Percentiles rank a stretch among this genome's conserved stretches.
Evolutionary conservation across 768 basidiomycete species (phyloP).

Genomic region (Boletellus ananiceps): DNA sequence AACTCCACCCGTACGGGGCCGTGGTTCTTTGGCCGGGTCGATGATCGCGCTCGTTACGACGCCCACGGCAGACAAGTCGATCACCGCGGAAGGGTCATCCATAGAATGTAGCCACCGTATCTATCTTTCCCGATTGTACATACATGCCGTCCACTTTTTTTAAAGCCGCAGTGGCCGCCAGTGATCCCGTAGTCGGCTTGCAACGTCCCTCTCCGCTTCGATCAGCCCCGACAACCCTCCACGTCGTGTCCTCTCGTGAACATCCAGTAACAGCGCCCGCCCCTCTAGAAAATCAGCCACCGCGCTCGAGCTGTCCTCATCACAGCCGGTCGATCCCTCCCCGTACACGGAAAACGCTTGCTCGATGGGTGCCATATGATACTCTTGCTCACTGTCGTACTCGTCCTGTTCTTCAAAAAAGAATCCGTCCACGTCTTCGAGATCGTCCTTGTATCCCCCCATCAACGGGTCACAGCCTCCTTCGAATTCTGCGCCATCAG

Average conservation of each 20-base stretch:
- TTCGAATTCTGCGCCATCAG: conserved; percentile 5
- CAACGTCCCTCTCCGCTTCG: conserved; percentile 61
- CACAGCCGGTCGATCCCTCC: not conserved
- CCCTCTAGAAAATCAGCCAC: conserved; percentile 45
- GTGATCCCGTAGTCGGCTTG: conserved; percentile 49
- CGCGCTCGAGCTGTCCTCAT: not conserved
- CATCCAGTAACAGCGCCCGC: conserved; percentile 45
- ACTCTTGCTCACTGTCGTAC: not conserved
- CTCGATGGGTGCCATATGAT: not conserved
- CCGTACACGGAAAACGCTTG: not conserved
- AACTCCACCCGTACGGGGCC: too few species aligned
- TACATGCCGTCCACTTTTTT: too few species aligned
- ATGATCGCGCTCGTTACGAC: too few species aligned
- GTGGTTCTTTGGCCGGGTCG: too few species aligned
- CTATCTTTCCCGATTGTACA: too few species aligned
- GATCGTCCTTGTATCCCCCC: conserved; percentile 1
- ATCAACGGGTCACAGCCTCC: not conserved
- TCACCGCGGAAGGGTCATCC: too few species aligned
- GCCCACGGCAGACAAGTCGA: too few species aligned
- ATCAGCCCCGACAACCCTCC: conserved; percentile 30
- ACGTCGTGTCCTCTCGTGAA: conserved; percentile 13
- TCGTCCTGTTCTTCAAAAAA: not conserved
- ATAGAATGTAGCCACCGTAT: too few species aligned
- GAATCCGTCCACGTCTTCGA: not conserved
- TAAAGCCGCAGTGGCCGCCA: conserved; percentile 63